Evolutionary conservation across 768 basidiomycete genomes (phyloP).

Genomic region (Naganishia onofrii): DNA sequence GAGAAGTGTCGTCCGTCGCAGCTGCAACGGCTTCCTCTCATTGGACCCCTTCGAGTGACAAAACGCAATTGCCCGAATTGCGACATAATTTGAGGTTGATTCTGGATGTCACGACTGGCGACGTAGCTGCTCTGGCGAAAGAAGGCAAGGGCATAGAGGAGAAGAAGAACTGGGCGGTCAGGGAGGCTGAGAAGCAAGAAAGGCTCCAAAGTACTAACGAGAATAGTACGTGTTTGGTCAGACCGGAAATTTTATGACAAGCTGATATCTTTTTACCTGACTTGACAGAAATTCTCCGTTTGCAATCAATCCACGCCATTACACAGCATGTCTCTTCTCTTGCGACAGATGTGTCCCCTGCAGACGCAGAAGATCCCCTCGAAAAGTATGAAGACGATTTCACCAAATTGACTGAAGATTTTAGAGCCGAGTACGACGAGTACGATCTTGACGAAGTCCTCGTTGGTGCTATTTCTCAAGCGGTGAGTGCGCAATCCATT

Average conservation of each 20-base stretch:
- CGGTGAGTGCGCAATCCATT: conserved; percentile 54
- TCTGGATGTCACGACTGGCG: conserved; percentile 72
- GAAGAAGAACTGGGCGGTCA: conserved; percentile 66
- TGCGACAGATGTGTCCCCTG: conserved; percentile 59
- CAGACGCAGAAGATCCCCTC: conserved; percentile 67
- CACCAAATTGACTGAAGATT: conserved; percentile 68
- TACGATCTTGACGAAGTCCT: conserved; percentile 86
- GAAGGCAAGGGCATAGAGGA: conserved; percentile 83
- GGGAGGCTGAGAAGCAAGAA: conserved; percentile 69
- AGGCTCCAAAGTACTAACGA: conserved; percentile 74
- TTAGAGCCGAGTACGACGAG: conserved; percentile 68
- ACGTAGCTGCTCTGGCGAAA: conserved; percentile 81
- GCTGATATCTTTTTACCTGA: neutral
- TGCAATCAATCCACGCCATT: conserved; percentile 73
- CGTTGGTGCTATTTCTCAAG: conserved; percentile 83
- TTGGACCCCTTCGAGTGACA: conserved; percentile 84
- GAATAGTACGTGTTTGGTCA: conserved; percentile 54
- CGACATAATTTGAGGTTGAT: conserved; percentile 91
- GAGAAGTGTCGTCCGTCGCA: conserved; percentile 80
- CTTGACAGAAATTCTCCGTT: conserved; percentile 66
- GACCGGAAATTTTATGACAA: conserved; percentile 43
- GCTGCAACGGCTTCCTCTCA: conserved; percentile 33
- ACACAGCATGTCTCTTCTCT: conserved; percentile 68
- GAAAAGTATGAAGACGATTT: conserved; percentile 72
- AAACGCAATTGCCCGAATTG: conserved; percentile 90